Base-by-base conservation (phyloP, 441 rosid species). In the Adansonia rubrostipa region DNA sequence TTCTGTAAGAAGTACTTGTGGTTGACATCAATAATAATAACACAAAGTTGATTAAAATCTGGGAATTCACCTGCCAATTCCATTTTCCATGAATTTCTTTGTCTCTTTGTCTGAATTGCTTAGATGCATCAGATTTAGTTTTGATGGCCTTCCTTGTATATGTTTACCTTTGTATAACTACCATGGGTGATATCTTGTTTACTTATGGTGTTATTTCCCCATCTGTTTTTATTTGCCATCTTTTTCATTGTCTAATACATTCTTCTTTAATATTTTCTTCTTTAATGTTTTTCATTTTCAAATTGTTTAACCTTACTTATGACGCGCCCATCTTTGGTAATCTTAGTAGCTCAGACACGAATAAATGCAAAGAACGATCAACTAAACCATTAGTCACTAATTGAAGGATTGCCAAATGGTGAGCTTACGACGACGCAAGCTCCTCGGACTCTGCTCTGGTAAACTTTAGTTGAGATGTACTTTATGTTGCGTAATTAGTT, bases 371-470 rank as follows among this genome's bases (percentile, higher is more conserved):
- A 80, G 64, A 78, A 68, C 54, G 68, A 57, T 57, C 71, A 72
- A 74, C 71, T 67, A 54, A 77, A 75, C 56, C 33, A 67, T 76
- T 73, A 28, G 28, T 72, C 69, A 67, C 68, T 70, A 74, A 77
- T 74, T 66, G 67, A 36, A 73, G 67, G 77, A 69, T 71, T 83
- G 81, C 84, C 67, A 57, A 80, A 96, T 96, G 99, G 99, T 96
- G 85, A 96, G 99, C 93, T 81, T 94, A 84, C 78, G 99, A 58
- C 89, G 99, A 86, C 97, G 99, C 56, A 92, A 89, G 84, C 95
- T 94, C 70, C 77, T 94, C 82, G 99, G 98, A 64, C 89, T 96
- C 72, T 96, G 97, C 84, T 86, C 97, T 77, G 99, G 99, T 96
- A 91, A 87, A 62, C 42, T 42, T 81, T 68, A 74, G 69, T 81